Evolutionary conservation across 2,329 filamentous ascomycete species (phyloP), one percentile per base, ranked within the genome.

Genomic region (Pseudogymnoascus verrucosus): DNA sequence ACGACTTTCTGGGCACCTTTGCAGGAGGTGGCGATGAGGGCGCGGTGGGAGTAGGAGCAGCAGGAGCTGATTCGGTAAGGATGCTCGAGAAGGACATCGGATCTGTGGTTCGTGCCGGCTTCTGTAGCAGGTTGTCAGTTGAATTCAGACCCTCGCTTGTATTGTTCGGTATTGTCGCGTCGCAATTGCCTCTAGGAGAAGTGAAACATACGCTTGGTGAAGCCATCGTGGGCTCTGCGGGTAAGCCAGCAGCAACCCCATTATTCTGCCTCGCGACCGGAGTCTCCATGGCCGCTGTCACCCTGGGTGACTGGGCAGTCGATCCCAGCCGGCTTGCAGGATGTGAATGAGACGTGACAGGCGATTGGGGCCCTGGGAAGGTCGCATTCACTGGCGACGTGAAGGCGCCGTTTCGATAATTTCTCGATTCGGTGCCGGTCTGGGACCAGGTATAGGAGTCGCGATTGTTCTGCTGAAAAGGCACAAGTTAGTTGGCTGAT

Each of bases 21-120:
- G 65, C 61, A 19, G 70, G 71, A 19, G 77, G 71, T 2, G 78
- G 78, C 34, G 80, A 79, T 47, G 78, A 79, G 11, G 77, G 73
- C 68, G 78, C 82, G 8, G 47, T 7, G 16, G 47, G 47, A 12
- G 26, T 57, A 31, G 47, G 47, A 6, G 82, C 80, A 81, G 78
- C 40, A 84, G 89, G 86, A 63, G 91, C 88, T 63, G 89, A 83
- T 68, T 85, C 92, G 3, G 91, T 93, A 47, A 98, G 87, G 65
- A 98, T 96, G 74, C 93, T 97, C 68, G 91, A 95, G 72, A 98
- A 95, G 4, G 93, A 95, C 93, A 97, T 97, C 62, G 93, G 89
- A 74, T 96, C 90, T 64, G 89, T 88, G 42, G 88, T 82, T 74
- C 92, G 87, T 69, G 85, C 86, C 1, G 89, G 84, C 60, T 89